These are phyloP conservation scores for Diaporthe longicolla DNA, from an alignment of 2,329 filamentous ascomycete species.

Conservation along the genomic window DNA sequence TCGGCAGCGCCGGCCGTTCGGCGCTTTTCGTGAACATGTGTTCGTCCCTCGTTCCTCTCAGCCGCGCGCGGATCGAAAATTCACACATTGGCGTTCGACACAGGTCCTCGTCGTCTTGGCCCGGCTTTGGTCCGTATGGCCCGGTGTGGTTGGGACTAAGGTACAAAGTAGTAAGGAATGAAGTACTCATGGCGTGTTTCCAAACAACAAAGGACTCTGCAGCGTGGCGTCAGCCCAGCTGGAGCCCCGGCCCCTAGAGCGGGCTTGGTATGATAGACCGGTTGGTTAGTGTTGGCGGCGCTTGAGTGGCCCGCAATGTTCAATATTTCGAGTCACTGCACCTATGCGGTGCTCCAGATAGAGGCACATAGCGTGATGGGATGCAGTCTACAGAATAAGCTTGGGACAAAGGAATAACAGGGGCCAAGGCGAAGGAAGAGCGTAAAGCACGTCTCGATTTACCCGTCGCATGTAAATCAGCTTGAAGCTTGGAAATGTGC, in stretches of 20 bases:
- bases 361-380: no score
- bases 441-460: neutral
- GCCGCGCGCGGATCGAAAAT: neutral
- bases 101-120: neutral
- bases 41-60: neutral
- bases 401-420: neutral
- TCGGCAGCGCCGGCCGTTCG: neutral
- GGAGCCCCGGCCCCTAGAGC: neutral
- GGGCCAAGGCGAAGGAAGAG: neutral
- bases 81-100: neutral
- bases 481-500: neutral
- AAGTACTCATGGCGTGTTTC: neutral
- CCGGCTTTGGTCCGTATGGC: neutral
- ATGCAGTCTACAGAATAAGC: neutral
- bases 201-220: constrained; percentile 10
- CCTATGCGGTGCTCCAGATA: no score
- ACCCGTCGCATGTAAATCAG: neutral
- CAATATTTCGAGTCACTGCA: no score
- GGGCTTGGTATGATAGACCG: neutral
- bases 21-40: neutral
- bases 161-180: neutral
- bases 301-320: neutral
- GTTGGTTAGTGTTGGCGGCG: neutral
- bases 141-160: neutral
- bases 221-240: neutral